phyloP scores from a whole-genome alignment of 23 red algal species.

The Gracilariopsis chorda region DNA sequence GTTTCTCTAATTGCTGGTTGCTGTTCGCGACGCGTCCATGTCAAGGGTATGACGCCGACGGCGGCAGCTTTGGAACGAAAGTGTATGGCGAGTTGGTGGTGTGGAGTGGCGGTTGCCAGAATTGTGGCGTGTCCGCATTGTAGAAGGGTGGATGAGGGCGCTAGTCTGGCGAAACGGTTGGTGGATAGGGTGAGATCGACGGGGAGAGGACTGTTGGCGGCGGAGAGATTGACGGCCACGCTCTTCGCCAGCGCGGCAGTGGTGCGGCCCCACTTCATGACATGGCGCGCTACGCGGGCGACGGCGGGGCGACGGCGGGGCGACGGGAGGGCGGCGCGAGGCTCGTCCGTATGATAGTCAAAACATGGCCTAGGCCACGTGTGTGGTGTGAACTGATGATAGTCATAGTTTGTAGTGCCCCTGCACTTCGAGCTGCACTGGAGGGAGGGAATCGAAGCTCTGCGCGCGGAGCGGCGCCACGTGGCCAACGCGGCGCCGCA shows the following conservation, averaged over 20 bases:
- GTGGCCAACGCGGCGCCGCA: too few species aligned
- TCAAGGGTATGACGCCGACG: conserved; percentile 80
- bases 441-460: too few species aligned
- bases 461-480: too few species aligned
- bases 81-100: conserved; percentile 49
- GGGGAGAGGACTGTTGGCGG: neutral
- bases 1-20: conserved; percentile 66
- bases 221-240: conserved; percentile 14
- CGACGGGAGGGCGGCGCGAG: neutral
- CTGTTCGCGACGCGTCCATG: conserved; percentile 71
- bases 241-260: conserved; percentile 5
- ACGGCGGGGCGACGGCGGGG: neutral
- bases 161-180: conserved; percentile 57
- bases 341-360: too few species aligned
- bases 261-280: conserved; percentile 25
- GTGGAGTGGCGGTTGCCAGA: conserved; percentile 41
- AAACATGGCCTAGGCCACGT: too few species aligned
- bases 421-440: too few species aligned
- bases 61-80: conserved; percentile 80
- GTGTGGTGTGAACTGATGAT: too few species aligned
- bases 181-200: conserved; percentile 13
- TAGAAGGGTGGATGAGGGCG: conserved; percentile 30
- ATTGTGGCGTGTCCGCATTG: neutral
- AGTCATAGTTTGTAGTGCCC: too few species aligned
- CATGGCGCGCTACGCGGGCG: neutral